Percentiles rank a stretch among this genome's conserved stretches.
These are phyloP conservation scores for Chaetomiaceae sp. DNA, from an alignment of 2,329 filamentous ascomycete species.

Conservation along the genomic window DNA sequence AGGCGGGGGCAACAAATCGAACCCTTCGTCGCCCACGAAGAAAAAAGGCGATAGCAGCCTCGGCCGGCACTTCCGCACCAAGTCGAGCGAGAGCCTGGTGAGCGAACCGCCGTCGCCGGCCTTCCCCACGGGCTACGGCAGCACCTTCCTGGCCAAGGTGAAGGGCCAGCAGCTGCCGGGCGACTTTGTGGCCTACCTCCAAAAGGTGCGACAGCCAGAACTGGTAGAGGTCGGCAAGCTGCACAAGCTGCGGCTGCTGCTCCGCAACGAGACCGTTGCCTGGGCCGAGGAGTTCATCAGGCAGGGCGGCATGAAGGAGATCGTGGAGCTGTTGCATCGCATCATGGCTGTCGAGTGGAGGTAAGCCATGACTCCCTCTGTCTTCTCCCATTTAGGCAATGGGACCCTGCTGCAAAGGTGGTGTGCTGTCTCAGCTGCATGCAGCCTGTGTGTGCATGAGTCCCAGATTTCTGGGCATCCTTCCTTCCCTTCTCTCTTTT, in stretches of 20 bases:
- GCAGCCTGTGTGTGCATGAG: neutral
- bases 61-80: constrained; percentile 61
- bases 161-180: constrained; percentile 68
- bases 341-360: constrained; percentile 96
- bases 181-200: constrained; percentile 82
- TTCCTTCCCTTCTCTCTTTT: neutral
- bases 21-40: constrained; percentile 60
- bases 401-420: constrained; percentile 9
- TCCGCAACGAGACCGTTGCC: constrained; percentile 89
- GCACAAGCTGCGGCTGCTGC: constrained; percentile 81
- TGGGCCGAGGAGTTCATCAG: constrained; percentile 93
- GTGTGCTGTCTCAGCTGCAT: constrained; percentile 1
- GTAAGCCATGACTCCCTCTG: constrained; percentile 39
- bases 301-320: constrained; percentile 86
- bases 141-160: constrained; percentile 58
- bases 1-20: constrained; percentile 49
- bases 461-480: neutral
- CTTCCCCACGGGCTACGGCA: constrained; percentile 31
- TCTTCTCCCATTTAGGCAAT: constrained; percentile 1
- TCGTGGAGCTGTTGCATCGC: constrained; percentile 78
- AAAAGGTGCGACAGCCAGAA: constrained; percentile 73
- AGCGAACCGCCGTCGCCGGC: constrained; percentile 50
- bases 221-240: constrained; percentile 88
- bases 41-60: constrained; percentile 58
- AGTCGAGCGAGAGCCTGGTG: constrained; percentile 64